Conservation (phyloP, 208 protist species). For the Herpetomonas samuelpessoai region DNA sequence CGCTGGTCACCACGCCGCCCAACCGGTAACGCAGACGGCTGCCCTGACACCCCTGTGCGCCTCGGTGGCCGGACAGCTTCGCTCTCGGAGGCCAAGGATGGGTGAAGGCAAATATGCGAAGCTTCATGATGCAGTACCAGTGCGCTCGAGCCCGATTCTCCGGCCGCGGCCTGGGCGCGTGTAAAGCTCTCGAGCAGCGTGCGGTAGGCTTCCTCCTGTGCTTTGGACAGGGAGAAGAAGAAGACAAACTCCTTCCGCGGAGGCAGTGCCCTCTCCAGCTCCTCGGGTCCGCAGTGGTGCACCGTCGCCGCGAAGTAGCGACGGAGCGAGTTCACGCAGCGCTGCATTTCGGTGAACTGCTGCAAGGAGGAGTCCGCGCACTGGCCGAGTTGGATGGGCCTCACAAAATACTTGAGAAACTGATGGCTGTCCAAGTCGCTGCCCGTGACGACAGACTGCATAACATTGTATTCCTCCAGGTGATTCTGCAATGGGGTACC, state of each 20-base stretch:
- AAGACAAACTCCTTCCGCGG: conserved; percentile 63
- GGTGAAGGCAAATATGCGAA: conserved; percentile 77
- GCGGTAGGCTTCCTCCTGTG: conserved; percentile 72
- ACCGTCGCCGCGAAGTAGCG: conserved; percentile 58
- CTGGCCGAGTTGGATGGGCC: conserved; percentile 62
- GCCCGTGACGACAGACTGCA: conserved; percentile 79
- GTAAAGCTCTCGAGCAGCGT: conserved; percentile 35
- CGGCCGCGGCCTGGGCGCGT: background rate
- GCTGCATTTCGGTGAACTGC: conserved; percentile 80
- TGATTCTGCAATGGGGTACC: conserved; percentile 91
- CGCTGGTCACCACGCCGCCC: too few species aligned
- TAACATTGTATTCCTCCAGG: conserved; percentile 88
- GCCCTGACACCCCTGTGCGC: too few species aligned
- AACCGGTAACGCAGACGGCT: too few species aligned
- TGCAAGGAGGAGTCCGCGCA: conserved; percentile 60
- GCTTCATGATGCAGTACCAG: conserved; percentile 61
- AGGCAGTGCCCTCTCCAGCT: conserved; percentile 66
- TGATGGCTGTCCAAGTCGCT: conserved; percentile 36
- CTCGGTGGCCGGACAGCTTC: too few species aligned
- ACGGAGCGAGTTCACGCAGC: conserved; percentile 66
- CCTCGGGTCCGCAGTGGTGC: conserved; percentile 74
- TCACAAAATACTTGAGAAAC: conserved; percentile 64
- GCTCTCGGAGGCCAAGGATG: conserved; percentile 17
- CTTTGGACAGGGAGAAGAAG: conserved; percentile 51
- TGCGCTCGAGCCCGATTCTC: conserved; percentile 17